phyloP scores from a whole-genome alignment of 2,329 filamentous ascomycete genomes.

The Exophiala sp. region DNA sequence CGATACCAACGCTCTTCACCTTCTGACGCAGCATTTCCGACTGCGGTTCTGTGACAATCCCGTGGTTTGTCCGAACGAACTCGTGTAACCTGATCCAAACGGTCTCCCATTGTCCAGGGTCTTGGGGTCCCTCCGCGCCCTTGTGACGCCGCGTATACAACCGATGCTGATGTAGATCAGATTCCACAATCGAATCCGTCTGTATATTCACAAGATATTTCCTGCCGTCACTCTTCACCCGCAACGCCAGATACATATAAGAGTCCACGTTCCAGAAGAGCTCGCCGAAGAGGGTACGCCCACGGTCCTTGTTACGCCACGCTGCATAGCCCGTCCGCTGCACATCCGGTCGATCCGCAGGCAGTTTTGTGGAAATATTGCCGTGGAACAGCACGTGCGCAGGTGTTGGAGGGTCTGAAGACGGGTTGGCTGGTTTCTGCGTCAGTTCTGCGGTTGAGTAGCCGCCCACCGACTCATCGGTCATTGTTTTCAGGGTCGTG shows the following conservation, averaged over 20 bases:
- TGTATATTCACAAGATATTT: slow-evolving; percentile 94
- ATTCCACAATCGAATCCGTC: slow-evolving; percentile 85
- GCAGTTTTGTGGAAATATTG: slow-evolving; percentile 78
- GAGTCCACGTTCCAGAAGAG: slow-evolving; percentile 84
- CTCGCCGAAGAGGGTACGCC: slow-evolving; percentile 75
- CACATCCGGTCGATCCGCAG: slow-evolving; percentile 64
- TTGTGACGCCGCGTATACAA: slow-evolving; percentile 53
- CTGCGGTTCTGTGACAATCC: slow-evolving; percentile 87
- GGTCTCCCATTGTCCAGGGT: slow-evolving; percentile 87
- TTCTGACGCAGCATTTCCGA: slow-evolving; percentile 81
- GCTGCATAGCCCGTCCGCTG: slow-evolving; percentile 81
- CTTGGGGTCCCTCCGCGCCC: slow-evolving; percentile 31
- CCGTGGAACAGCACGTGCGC: slow-evolving; percentile 79
- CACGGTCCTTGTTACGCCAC: slow-evolving; percentile 75
- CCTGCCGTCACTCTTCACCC: slow-evolving; percentile 82
- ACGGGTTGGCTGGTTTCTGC: slow-evolving; percentile 49
- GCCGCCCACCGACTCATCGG: slow-evolving; percentile 79
- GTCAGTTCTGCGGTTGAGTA: slow-evolving; percentile 71
- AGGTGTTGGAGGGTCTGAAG: slow-evolving; percentile 37
- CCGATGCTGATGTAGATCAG: slow-evolving; percentile 93
- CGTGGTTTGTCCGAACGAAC: slow-evolving; percentile 92
- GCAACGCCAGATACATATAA: slow-evolving; percentile 78
- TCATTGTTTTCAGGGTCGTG: slow-evolving; percentile 65
- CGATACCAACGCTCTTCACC: slow-evolving; percentile 77
- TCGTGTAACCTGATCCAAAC: slow-evolving; percentile 85